These are phyloP conservation scores for Colletotrichum paranaense DNA, from an alignment of 2,329 filamentous ascomycete genomes.

Conservation along the genomic window DNA sequence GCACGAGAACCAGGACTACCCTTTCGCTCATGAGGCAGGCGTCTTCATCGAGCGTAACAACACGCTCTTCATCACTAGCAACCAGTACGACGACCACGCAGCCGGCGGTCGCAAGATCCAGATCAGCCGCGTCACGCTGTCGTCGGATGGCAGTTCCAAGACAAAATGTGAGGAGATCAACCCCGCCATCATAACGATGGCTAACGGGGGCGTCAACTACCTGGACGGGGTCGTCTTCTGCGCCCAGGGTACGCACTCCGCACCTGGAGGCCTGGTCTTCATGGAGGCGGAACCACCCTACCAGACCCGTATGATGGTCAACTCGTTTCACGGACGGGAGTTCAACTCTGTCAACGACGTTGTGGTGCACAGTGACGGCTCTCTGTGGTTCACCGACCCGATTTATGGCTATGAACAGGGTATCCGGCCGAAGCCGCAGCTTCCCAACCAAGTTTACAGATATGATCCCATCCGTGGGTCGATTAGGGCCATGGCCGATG, in stretches of 20 bases:
- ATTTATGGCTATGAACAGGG: conserved; percentile 60
- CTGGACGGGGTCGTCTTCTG: conserved; percentile 52
- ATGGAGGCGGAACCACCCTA: conserved; percentile 48
- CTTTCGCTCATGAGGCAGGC: conserved; percentile 62
- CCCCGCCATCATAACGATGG: conserved; percentile 51
- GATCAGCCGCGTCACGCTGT: conserved; percentile 43
- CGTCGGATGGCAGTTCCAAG: conserved; percentile 15
- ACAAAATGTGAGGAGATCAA: conserved; percentile 47
- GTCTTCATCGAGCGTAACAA: conserved; percentile 46
- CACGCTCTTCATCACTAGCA: conserved; percentile 48
- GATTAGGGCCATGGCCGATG: conserved; percentile 58
- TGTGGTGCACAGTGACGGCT: conserved; percentile 53
- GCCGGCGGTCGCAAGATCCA: conserved; percentile 40
- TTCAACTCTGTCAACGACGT: conserved; percentile 65
- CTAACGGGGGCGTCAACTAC: conserved; percentile 62
- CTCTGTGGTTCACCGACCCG: conserved; percentile 63
- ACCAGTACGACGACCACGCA: conserved; percentile 40
- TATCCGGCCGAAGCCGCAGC: conserved; percentile 54
- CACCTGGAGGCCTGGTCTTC: conserved; percentile 44
- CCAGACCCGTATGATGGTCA: conserved; percentile 43
- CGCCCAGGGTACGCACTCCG: conserved; percentile 48
- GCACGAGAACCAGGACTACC: conserved; percentile 50
- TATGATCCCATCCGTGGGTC: conserved; percentile 53
- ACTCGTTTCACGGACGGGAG: conserved; percentile 49
- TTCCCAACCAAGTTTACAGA: conserved; percentile 61